Conservation (phyloP, 192 early-diverging fungal species). For the Mortierella antarctica region DNA sequence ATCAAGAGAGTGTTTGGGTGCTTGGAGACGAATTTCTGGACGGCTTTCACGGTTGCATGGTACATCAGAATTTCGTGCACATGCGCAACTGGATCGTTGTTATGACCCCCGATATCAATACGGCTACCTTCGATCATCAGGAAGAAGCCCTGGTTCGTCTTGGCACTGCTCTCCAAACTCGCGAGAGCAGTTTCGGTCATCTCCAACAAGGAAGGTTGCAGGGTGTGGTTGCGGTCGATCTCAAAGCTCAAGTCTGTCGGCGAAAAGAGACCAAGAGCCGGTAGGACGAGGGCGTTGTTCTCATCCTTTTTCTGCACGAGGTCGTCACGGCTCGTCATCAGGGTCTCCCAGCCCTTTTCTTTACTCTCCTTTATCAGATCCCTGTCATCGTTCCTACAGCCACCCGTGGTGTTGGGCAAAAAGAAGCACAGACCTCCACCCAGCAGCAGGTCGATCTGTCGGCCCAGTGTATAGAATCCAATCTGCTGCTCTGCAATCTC, state of each 20-base stretch:
- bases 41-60: constrained; percentile 74
- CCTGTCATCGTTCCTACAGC: constrained; percentile 82
- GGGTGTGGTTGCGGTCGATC: constrained; percentile 78
- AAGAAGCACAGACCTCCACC: constrained; percentile 95
- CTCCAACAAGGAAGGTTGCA: constrained; percentile 85
- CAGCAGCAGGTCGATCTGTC: constrained; percentile 87
- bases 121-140: constrained; percentile 96
- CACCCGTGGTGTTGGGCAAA: constrained; percentile 69
- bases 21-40: constrained; percentile 80
- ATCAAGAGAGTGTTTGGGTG: constrained; percentile 92
- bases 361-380: constrained; percentile 69
- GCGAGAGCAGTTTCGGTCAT: constrained; percentile 87
- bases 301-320: constrained; percentile 66
- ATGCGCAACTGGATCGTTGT: constrained; percentile 94
- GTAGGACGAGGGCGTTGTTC: constrained; percentile 57
- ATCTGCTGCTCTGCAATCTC: constrained; percentile 92
- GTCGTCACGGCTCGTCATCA: constrained; percentile 61
- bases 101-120: constrained; percentile 97
- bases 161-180: constrained; percentile 63
- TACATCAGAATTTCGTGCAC: constrained; percentile 92
- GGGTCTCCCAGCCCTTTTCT: constrained; percentile 70
- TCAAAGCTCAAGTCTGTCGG: constrained; percentile 91
- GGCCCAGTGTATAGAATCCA: constrained; percentile 86
- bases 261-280: constrained; percentile 82
- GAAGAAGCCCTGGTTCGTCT: constrained; percentile 83